Evolutionary conservation across 352 stramenopile species (phyloP).

Genomic region (Blastocystis sp.): DNA sequence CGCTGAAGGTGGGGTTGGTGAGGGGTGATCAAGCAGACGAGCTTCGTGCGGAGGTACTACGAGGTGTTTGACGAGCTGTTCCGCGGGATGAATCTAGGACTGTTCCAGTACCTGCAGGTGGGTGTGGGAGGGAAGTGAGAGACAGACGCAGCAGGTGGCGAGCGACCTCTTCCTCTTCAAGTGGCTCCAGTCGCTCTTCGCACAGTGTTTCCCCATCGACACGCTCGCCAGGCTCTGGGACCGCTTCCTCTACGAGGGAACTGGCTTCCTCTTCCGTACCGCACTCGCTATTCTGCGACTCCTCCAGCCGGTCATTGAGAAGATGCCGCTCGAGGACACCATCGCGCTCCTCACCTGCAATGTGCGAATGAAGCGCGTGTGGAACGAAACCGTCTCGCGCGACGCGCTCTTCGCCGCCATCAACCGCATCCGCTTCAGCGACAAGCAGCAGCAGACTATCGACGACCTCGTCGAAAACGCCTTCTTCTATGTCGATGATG

Average conservation of each 20-base stretch:
- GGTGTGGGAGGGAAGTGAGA: not conserved
- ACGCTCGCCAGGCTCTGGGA: slow-evolving; percentile 26
- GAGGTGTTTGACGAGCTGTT: slow-evolving; percentile 44
- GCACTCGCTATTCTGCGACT: slow-evolving; percentile 33
- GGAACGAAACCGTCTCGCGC: not conserved
- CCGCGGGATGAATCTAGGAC: not conserved
- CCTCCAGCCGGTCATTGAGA: not conserved
- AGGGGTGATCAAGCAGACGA: not conserved
- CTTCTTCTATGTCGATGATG: slow-evolving; percentile 36
- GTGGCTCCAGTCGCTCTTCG: slow-evolving; percentile 43
- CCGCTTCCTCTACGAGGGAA: slow-evolving; percentile 49
- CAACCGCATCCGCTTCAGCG: not conserved
- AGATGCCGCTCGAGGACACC: slow-evolving; percentile 8
- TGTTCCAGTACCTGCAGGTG: slow-evolving; percentile 44
- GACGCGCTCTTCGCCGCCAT: slow-evolving; percentile 5
- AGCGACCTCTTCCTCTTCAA: slow-evolving; percentile 24
- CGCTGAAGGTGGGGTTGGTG: not conserved
- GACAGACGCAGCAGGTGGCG: not conserved
- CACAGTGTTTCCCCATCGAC: slow-evolving; percentile 39
- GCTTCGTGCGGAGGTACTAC: slow-evolving; percentile 28
- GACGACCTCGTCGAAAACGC: not conserved
- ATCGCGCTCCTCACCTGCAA: not conserved
- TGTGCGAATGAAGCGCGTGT: slow-evolving; percentile 2
- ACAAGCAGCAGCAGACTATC: slow-evolving; percentile 11
- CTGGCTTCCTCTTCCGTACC: slow-evolving; percentile 2